Evolutionary conservation across 768 basidiomycete species (phyloP).

Genomic region (Lentinula guzmanii): DNA sequence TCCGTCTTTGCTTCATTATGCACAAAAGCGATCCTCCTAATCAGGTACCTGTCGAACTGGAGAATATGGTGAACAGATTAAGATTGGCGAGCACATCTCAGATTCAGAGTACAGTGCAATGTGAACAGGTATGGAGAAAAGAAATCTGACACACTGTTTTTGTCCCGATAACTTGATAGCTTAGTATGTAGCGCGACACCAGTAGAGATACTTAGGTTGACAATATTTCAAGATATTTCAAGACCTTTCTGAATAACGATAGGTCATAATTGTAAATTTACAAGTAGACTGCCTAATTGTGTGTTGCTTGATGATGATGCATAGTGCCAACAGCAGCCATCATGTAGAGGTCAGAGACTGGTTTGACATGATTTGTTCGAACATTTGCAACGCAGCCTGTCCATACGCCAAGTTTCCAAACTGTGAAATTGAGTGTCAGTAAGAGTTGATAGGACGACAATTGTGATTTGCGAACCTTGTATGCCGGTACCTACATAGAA

Average conservation of each 20-base stretch:
- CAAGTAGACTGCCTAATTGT: no score
- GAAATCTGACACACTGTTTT: not conserved
- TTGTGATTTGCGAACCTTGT: conserved; percentile 9
- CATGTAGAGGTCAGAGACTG: conserved; percentile 10
- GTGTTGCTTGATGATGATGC: no score
- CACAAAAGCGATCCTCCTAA: not conserved
- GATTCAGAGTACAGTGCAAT: not conserved
- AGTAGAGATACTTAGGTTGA: no score
- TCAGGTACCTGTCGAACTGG: not conserved
- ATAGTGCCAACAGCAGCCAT: not conserved
- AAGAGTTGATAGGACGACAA: no score
- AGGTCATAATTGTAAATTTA: no score
- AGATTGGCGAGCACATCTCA: not conserved
- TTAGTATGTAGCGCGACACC: no score
- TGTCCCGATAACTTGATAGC: no score
- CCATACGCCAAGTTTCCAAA: not conserved
- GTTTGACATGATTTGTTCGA: conserved; percentile 18
- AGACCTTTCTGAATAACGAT: no score
- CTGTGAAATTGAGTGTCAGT: no score
- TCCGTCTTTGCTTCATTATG: not conserved
- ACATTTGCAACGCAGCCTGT: conserved; percentile 10
- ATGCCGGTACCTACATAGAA: conserved; percentile 19
- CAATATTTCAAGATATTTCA: no score
- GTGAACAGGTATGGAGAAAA: not conserved
- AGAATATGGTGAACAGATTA: not conserved